phyloP scores from a whole-genome alignment of 495 filamentous ascomycete genomes.

The Aspergillus taichungensis region DNA sequence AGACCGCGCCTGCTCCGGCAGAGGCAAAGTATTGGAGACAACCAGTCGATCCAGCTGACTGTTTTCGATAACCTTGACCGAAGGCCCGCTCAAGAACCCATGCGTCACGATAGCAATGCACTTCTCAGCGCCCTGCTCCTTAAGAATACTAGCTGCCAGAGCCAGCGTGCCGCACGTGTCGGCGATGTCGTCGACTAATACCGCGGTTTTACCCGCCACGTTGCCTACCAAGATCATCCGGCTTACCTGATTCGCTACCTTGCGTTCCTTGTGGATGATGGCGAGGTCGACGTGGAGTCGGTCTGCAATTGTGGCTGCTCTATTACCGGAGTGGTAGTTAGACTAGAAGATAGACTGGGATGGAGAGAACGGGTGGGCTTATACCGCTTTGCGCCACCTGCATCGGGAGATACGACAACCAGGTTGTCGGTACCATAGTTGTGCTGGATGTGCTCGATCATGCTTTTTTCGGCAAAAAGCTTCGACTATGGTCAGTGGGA shows the following conservation, averaged over 20 bases:
- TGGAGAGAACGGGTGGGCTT: background rate
- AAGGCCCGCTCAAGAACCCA: slow-evolving; percentile 61
- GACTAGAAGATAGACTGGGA: too few relatives aligned
- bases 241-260: slow-evolving; percentile 73
- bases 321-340: background rate
- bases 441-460: slow-evolving; percentile 69
- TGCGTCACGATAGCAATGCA: slow-evolving; percentile 79
- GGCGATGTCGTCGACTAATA: slow-evolving; percentile 75
- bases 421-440: slow-evolving; percentile 63
- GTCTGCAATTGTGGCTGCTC: slow-evolving; percentile 74
- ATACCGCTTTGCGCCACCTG: slow-evolving; percentile 69
- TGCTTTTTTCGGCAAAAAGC: slow-evolving; percentile 63
- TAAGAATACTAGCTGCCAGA: slow-evolving; percentile 71
- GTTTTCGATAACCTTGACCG: slow-evolving; percentile 5
- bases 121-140: slow-evolving; percentile 66
- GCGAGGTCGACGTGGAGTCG: slow-evolving; percentile 72
- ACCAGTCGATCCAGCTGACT: slow-evolving; percentile 4
- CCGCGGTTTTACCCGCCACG: slow-evolving; percentile 58
- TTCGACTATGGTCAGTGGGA: slow-evolving; percentile 28
- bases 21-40: slow-evolving; percentile 2
- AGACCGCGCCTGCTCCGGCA: background rate
- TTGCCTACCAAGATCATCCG: slow-evolving; percentile 86
- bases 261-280: slow-evolving; percentile 74
- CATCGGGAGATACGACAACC: slow-evolving; percentile 80
- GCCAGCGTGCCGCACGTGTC: slow-evolving; percentile 89